Base-by-base conservation (phyloP, 2,329 filamentous ascomycete species). In the Phoma sp. region DNA sequence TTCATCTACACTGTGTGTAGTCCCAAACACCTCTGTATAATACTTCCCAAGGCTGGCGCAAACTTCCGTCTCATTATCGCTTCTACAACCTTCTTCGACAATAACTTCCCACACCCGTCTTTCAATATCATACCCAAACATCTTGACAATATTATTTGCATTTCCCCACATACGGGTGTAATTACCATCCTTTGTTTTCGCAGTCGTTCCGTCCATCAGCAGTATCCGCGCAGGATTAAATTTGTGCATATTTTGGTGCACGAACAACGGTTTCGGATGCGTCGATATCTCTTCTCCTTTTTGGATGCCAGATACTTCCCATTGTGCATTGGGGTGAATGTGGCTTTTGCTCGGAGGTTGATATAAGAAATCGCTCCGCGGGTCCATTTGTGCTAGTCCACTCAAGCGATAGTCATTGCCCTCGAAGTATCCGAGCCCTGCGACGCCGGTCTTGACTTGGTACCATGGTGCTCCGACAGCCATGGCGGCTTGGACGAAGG, bases 401-500 rank as follows among this genome's bases (percentile, higher is more conserved):
- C 46, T 47, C 5, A 61, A 42, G 4, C 53, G 42, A 42, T 46
- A 67, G 2, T 42, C 32, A 11, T 53, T 56, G n/a, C 62, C 53
- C 5, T 58, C 33, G 10, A 34, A 28, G 18, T 56, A 68, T 10
- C 76, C 76, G 1, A 77, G 53, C 23, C 72, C 62, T 5, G 49
- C 57, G n/a, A 71, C 67, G 0, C 56, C 59, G 21, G 72, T 72
- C 47, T 71, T 67, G 43, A 79, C 73, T 60, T 75, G 67, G 62
- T 79, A 80, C 55, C 73, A 78, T 0, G 76, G 72, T 6, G 68
- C 57, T 2, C 68, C 66, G n/a, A 80, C 65, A 7, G 72, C 77
- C n/a, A 76, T 60, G 6, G 79, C 79, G 0, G 78, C 79, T 42
- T 75, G 76, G 9, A 78, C 57, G 50, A 81, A 81, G 0, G 79